These are phyloP conservation scores for Sicyos edulis DNA, from an alignment of 306 rosid species.

Conservation along the genomic window DNA sequence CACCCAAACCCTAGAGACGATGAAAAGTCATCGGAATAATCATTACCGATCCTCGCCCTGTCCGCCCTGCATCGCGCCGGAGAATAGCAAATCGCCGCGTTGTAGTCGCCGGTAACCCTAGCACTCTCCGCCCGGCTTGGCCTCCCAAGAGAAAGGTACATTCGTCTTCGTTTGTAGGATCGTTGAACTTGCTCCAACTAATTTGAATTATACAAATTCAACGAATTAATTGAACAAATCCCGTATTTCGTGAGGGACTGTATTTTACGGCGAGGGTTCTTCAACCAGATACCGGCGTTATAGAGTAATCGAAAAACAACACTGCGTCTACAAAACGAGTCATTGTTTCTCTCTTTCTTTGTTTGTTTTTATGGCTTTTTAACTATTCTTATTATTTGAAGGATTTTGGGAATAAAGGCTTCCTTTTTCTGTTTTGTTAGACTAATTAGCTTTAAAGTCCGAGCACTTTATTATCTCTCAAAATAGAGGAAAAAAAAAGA, in stretches of 20 bases:
- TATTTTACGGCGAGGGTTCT: too few relatives aligned
- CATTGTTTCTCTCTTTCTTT: neutral
- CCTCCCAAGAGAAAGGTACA: conserved; percentile 60
- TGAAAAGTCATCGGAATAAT: neutral
- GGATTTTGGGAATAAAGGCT: neutral
- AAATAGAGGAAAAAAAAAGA: neutral
- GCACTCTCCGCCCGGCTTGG: conserved; percentile 36
- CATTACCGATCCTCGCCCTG: neutral
- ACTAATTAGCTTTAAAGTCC: neutral
- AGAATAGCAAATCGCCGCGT: neutral
- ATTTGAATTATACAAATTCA: too few relatives aligned
- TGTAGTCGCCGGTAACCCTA: conserved; percentile 6
- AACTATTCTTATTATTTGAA: neutral
- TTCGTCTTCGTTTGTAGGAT: neutral
- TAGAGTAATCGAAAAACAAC: too few relatives aligned
- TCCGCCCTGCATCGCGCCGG: neutral
- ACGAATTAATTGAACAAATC: too few relatives aligned
- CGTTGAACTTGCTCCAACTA: too few relatives aligned
- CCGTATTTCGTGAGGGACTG: too few relatives aligned
- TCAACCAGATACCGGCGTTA: too few relatives aligned
- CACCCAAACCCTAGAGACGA: neutral
- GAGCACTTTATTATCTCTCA: neutral
- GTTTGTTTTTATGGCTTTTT: neutral
- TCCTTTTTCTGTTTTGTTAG: neutral
- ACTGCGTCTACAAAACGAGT: too few relatives aligned